These are phyloP conservation scores for Chlamydomonas reinhardtii DNA, from an alignment of 163 green algal genomes.

Conservation along the genomic window DNA sequence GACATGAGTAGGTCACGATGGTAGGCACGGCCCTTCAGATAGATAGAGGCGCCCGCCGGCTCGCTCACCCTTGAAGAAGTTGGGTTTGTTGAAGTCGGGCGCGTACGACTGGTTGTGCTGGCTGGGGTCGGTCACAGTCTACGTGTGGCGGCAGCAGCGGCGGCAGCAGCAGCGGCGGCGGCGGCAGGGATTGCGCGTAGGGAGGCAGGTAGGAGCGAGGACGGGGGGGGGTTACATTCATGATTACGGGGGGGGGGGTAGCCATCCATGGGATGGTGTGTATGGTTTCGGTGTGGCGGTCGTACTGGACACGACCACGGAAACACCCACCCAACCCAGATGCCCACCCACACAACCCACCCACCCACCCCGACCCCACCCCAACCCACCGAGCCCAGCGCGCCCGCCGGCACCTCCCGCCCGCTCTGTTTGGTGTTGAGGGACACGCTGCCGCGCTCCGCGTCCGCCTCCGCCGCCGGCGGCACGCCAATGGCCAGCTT, in stretches of 20 bases:
- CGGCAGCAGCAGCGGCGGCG: neutral
- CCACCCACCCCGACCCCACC: neutral
- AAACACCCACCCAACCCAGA: too few species aligned
- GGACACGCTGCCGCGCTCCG: conserved; percentile 10
- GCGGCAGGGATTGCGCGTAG: too few species aligned
- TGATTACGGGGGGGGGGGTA: too few species aligned
- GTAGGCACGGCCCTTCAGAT: too few species aligned
- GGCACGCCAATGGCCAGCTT: conserved; percentile 33
- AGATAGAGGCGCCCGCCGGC: too few species aligned
- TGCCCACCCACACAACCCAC: too few species aligned
- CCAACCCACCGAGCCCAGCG: conserved; percentile 10
- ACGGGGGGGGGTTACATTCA: too few species aligned
- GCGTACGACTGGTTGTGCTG: conserved; percentile 36
- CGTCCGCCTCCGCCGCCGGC: conserved; percentile 15
- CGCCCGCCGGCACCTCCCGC: conserved; percentile 12
- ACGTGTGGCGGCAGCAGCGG: neutral
- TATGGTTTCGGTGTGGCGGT: too few species aligned
- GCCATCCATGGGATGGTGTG: too few species aligned
- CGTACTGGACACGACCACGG: too few species aligned
- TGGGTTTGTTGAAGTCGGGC: conserved; percentile 49
- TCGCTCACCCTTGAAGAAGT: conserved; percentile 35
- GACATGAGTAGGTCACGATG: too few species aligned
- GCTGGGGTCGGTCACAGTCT: conserved; percentile 19
- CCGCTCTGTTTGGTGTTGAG: conserved; percentile 42
- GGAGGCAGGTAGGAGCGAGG: neutral